phyloP scores from a whole-genome alignment of 768 basidiomycete genomes.

The Lactifluus subvellereus region DNA sequence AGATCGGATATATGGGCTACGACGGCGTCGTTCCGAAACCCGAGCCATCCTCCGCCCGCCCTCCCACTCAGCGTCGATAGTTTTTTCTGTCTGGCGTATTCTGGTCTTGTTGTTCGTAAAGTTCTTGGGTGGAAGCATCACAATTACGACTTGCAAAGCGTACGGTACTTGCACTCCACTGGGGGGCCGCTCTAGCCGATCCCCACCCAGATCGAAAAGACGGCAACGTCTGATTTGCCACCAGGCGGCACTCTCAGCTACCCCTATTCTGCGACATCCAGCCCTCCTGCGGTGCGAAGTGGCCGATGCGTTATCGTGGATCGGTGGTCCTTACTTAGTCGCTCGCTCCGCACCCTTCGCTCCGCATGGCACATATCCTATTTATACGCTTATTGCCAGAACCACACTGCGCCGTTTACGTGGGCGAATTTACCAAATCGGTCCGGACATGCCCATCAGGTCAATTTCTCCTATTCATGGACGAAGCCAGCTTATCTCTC shows the following conservation, averaged over 20 bases:
- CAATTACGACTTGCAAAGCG: not conserved
- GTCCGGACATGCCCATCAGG: not conserved
- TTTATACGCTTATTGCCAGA: constrained; percentile 19
- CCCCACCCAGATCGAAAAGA: constrained; percentile 10
- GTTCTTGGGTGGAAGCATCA: constrained; percentile 2
- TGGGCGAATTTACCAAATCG: constrained; percentile 7
- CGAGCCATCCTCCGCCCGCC: constrained; percentile 28
- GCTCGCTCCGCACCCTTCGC: not conserved
- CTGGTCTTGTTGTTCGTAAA: not conserved
- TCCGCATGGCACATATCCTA: constrained; percentile 15
- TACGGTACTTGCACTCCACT: not conserved
- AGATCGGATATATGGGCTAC: constrained; percentile 66
- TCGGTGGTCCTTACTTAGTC: constrained; percentile 9
- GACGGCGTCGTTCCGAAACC: constrained; percentile 71
- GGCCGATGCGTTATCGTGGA: constrained; percentile 5
- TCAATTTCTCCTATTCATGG: constrained; percentile 8
- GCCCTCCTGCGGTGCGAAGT: not conserved
- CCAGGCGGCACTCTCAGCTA: not conserved
- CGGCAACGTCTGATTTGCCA: not conserved
- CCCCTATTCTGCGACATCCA: constrained; percentile 6
- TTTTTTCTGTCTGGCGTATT: not conserved
- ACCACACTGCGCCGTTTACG: constrained; percentile 5
- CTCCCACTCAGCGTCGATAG: constrained; percentile 19
- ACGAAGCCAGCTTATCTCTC: constrained; percentile 3
- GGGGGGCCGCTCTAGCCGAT: constrained; percentile 2